Evolutionary conservation across 371 early-diverging fungal genomes (phyloP), one percentile per base, ranked within the genome.

Genomic region (Sporodiniella umbellata): DNA sequence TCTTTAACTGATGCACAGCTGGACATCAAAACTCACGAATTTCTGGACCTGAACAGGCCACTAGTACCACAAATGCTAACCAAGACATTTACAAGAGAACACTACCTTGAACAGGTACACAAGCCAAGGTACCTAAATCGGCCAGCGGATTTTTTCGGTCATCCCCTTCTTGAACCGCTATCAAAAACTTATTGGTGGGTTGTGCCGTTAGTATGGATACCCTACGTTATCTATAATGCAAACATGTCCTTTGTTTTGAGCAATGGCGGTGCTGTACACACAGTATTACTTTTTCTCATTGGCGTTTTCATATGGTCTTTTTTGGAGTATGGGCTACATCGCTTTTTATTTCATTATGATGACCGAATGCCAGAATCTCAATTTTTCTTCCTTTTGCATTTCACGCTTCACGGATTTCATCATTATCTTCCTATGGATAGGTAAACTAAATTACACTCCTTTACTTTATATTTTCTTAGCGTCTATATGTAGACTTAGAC

Each of bases 361-460:
- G 84, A 86, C 10, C 65, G 76, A 23, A 60, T 96, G 54, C 97
- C 97, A 24, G 93, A 96, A 62, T 79, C 88, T 51, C 87, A 83
- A 18, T 50, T 80, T 19, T 82, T 84, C n/a, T 76, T 92, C 48
- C 39, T 80, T 12, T 58, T 83, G 2, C 97, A 97, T 62, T 97
- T 97, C 59, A 59, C 88, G 51, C 67, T 95, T 14, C 97, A 97
- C 58, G 97, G 97, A 30, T 87, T 97, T 25, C 97, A 97, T 72
- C 97, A 96, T 71, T 95, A 85, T 64, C 60, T 96, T 46, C 97
- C 97, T 1, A 96, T 96, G 95, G 97, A 96, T 62, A 81, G 83
- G 87, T 88, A 72, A 49, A 70, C 42, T 40, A 19, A 7, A 2
- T 40, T 8, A 28, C 26, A 25, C 31, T 33, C 21, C 30, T 11